Conservation (phyloP, 371 early-diverging fungal genomes). For the Nematocida major region DNA sequence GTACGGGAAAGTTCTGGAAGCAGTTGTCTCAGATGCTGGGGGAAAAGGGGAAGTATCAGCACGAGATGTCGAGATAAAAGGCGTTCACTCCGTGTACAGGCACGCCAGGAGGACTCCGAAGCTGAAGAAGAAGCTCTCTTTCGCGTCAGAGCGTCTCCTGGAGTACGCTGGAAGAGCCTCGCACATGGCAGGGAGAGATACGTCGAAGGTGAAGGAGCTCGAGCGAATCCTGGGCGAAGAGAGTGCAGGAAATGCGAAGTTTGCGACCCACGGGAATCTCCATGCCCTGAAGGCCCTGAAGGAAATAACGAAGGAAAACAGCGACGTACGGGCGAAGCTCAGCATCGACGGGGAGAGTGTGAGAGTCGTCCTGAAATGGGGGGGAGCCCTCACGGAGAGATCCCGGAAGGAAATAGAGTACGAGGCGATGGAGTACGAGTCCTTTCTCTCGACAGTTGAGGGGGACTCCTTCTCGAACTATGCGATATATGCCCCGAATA, state of each 20-base stretch:
- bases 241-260: not conserved
- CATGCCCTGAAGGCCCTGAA: slow-evolving; percentile 1
- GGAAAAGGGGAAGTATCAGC: not conserved
- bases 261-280: not conserved
- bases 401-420: slow-evolving; percentile 38
- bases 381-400: slow-evolving; percentile 6
- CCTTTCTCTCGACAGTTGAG: not conserved
- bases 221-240: not conserved
- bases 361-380: slow-evolving; percentile 39
- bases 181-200: slow-evolving; percentile 34
- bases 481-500: not conserved
- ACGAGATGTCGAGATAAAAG: not conserved
- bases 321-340: slow-evolving; percentile 29
- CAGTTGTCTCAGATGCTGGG: not conserved
- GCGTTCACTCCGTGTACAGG: slow-evolving; percentile 23
- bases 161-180: not conserved
- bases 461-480: slow-evolving; percentile 4
- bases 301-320: not conserved
- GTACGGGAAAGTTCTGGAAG: not conserved
- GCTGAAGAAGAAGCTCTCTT: slow-evolving; percentile 34
- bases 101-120: slow-evolving; percentile 50
- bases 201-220: slow-evolving; percentile 1
- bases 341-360: not conserved
- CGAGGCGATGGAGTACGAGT: slow-evolving; percentile 46
- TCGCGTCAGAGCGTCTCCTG: slow-evolving; percentile 3